Evolutionary conservation across 805 yeast species (phyloP), one percentile per base, ranked within the genome.

Genomic region (Saccharomyces mikatae): DNA sequence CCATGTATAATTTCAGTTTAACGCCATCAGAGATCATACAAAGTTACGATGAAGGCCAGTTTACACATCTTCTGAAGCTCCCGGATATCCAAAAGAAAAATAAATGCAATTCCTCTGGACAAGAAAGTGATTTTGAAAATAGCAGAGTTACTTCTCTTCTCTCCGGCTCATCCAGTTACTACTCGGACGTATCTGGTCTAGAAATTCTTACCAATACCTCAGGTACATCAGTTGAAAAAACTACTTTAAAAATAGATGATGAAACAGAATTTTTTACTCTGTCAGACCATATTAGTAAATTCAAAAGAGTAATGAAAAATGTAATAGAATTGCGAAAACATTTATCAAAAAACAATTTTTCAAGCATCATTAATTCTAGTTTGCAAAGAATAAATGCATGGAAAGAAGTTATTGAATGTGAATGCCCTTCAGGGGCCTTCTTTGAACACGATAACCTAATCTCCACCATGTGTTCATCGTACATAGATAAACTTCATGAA

Each of bases 11-110:
- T 54, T 62, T 54, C 49, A 60, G 62, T 46, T 53, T 66, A 24
- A 63, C 70, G 2, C 70, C 70, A 4, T 48, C 55, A 14, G 70
- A 66, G 52, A 66, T 66, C 2, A 66, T 66, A 24, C 67, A 66
- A 57, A 60, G 62, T 41, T 65, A 65, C 48, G 59, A 57, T 24
- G 30, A 41, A n/a, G 44, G 17, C 13, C 44, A 17, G 44, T 36
- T 36, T 36, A 17, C 44, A 2, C 44, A 36, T 17, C 44, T 36
- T 36, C 6, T 36, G 17, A 36, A 36, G 24, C 44, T 24, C 10
- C 44, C 44, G 0, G 44, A 36, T 22, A 36, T 17, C 0, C 44
- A 36, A 36, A 36, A 36, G 3, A 36, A 4, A 36, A 36, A 17
- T 9, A 36, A 17, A 36, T 5, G 44, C 17, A n/a, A 36, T 17